Conservation (phyloP, 1,284 basidiomycete species). For the Wallemia mellicola region DNA sequence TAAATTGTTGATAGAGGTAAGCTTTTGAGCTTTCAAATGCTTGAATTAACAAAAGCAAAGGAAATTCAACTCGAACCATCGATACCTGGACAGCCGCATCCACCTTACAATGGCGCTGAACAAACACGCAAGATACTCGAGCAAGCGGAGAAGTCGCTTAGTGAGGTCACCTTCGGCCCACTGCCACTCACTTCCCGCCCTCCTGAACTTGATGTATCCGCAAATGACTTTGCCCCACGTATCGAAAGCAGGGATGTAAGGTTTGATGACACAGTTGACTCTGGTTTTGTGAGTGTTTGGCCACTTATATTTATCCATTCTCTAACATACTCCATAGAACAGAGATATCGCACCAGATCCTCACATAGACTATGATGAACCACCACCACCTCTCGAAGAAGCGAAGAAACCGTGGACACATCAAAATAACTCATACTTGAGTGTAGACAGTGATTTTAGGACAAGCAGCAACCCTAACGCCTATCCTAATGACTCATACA, state of each 20-base stretch:
- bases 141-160: background rate
- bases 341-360: background rate
- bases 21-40: constrained; percentile 8
- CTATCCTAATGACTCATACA: background rate
- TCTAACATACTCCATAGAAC: too few relatives aligned
- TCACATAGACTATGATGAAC: too few relatives aligned
- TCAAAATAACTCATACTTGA: too few relatives aligned
- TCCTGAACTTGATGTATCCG: background rate
- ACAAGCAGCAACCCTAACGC: background rate
- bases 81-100: constrained; percentile 44
- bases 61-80: constrained; percentile 56
- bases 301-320: too few relatives aligned
- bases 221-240: background rate
- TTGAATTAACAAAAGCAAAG: constrained; percentile 13
- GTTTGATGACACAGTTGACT: background rate
- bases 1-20: constrained; percentile 37
- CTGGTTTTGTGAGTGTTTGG: background rate
- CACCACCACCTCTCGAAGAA: too few relatives aligned
- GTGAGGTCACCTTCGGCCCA: background rate
- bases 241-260: background rate
- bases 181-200: background rate
- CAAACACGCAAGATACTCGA: constrained; percentile 26
- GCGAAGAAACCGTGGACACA: too few relatives aligned
- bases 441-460: background rate
- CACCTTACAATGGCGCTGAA: constrained; percentile 28